phyloP scores from a whole-genome alignment of 495 filamentous ascomycete genomes.

The Talaromyces nanjingensis region DNA sequence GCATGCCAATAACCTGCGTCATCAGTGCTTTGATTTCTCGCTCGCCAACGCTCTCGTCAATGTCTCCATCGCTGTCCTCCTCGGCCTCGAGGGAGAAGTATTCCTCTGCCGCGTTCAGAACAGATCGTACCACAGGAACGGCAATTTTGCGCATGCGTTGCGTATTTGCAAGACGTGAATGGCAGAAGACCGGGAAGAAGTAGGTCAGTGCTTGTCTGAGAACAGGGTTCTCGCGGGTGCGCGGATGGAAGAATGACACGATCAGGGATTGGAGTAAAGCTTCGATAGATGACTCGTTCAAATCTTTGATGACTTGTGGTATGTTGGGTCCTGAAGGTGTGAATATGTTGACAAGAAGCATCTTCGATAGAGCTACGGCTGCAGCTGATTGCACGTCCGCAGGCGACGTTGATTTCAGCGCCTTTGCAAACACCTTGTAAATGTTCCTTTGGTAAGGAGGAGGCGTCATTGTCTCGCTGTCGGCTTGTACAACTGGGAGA shows the following conservation, averaged over 20 bases:
- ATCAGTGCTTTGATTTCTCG: slow-evolving; percentile 78
- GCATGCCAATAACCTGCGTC: slow-evolving; percentile 63
- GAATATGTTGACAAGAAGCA: slow-evolving; percentile 61
- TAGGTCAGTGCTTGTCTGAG: slow-evolving; percentile 87
- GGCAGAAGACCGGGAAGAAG: slow-evolving; percentile 94
- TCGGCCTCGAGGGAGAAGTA: slow-evolving; percentile 45
- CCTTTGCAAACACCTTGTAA: slow-evolving; percentile 70
- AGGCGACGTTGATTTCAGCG: slow-evolving; percentile 60
- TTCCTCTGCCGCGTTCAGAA: slow-evolving; percentile 45
- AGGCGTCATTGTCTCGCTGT: slow-evolving; percentile 33
- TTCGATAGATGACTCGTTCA: slow-evolving; percentile 35
- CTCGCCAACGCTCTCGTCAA: slow-evolving; percentile 66
- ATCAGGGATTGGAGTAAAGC: slow-evolving; percentile 78
- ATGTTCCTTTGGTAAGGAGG: slow-evolving; percentile 51
- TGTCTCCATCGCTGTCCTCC: slow-evolving; percentile 43
- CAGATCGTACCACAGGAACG: slow-evolving; percentile 59
- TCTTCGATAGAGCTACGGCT: slow-evolving; percentile 73
- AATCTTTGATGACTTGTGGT: slow-evolving; percentile 40
- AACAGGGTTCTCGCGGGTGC: slow-evolving; percentile 73
- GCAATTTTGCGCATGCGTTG: slow-evolving; percentile 66
- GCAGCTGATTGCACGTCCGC: slow-evolving; percentile 76
- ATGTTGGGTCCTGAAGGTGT: slow-evolving; percentile 36
- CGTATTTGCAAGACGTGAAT: slow-evolving; percentile 72
- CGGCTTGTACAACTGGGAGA: slow-evolving; percentile 32
- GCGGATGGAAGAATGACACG: slow-evolving; percentile 84